Evolutionary conservation across 371 early-diverging fungal species (phyloP), one percentile per base, ranked within the genome.

Genomic region (Mucor velutinosus): DNA sequence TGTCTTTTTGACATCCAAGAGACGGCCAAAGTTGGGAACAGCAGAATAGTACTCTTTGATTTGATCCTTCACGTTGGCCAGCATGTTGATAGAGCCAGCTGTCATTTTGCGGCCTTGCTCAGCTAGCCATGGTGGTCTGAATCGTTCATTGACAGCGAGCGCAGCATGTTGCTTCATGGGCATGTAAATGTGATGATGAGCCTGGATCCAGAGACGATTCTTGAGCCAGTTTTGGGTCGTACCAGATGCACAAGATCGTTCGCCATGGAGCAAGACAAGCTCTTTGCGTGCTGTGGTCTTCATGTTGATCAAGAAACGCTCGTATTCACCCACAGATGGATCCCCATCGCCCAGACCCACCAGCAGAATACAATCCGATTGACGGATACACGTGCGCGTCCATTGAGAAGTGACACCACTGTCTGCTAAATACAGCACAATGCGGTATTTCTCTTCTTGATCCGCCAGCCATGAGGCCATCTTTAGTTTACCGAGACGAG

Each of bases 261-360:
- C 87, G 14, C 87, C 80, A 77, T 98, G 98, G 23, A 99, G 77
- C 11, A 99, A 80, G 2, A 98, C 94, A 15, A 99, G 83, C 74
- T 97, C 97, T 72, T 97, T 99, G 61, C 98, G 88, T 19, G 98
- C 99, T 0, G 99, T 97, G 4, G 98, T 94, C 77, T 96, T 97
- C 87, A 95, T 89, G 58, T 94, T 90, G 67, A 98, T 84, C 69
- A 98, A 79, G 56, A 95, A 77, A 10, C 94, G 88, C 76, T 99
- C 99, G 73, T 89, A 95, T 69, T 96, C 97, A 53, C 97, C 96
- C 3, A 98, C 90, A 0, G 89, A 76, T 0, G 94, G 93, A 62
- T 95, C 94, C 12, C 89, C 94, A 72, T 95, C 95, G 7, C 94
- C 97, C 12, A 95, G 75, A 0, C 95, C 98, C 6, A 99, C 94